Evolutionary conservation across 208 protist genomes (phyloP).

Genomic region (Strigomonas galati): DNA sequence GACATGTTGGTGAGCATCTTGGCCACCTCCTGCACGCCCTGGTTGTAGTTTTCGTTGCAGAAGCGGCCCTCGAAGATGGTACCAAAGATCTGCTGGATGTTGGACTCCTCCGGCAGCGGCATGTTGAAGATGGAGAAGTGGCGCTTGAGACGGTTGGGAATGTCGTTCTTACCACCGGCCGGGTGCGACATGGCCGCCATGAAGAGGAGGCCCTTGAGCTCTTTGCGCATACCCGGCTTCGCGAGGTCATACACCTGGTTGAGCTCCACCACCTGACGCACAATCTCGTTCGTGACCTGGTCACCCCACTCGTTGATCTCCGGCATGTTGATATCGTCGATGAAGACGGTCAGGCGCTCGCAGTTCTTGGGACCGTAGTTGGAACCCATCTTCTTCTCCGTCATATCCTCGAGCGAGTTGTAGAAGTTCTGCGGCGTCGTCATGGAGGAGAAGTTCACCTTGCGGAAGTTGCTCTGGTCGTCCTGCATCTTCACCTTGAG

Average conservation of each 20-base stretch:
- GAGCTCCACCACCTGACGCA: slow-evolving; percentile 91
- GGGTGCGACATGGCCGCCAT: slow-evolving; percentile 97
- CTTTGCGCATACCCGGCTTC: slow-evolving; percentile 92
- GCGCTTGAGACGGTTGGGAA: slow-evolving; percentile 97
- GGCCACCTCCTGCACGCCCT: slow-evolving; percentile 84
- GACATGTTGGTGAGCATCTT: slow-evolving; percentile 90
- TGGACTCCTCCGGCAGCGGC: slow-evolving; percentile 92
- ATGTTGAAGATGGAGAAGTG: slow-evolving; percentile 97
- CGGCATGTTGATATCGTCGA: slow-evolving; percentile 97
- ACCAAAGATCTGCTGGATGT: slow-evolving; percentile 94
- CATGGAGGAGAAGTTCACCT: slow-evolving; percentile 94
- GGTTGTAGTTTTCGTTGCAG: slow-evolving; percentile 84
- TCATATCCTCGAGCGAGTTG: slow-evolving; percentile 91
- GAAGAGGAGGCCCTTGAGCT: slow-evolving; percentile 94
- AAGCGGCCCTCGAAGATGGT: slow-evolving; percentile 91
- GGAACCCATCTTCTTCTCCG: slow-evolving; percentile 94
- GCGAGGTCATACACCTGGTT: slow-evolving; percentile 85
- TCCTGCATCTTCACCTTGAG: slow-evolving; percentile 67
- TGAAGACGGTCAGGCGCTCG: slow-evolving; percentile 89
- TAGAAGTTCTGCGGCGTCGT: slow-evolving; percentile 91
- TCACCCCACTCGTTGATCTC: slow-evolving; percentile 95
- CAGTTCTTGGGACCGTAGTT: slow-evolving; percentile 94
- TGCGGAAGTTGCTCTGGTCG: slow-evolving; percentile 88
- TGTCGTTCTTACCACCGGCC: slow-evolving; percentile 98
- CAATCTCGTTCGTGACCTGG: slow-evolving; percentile 96